Evolutionary conservation across 768 basidiomycete genomes (phyloP), one percentile per base, ranked within the genome.

Genomic region (Leccinum variicolor): DNA sequence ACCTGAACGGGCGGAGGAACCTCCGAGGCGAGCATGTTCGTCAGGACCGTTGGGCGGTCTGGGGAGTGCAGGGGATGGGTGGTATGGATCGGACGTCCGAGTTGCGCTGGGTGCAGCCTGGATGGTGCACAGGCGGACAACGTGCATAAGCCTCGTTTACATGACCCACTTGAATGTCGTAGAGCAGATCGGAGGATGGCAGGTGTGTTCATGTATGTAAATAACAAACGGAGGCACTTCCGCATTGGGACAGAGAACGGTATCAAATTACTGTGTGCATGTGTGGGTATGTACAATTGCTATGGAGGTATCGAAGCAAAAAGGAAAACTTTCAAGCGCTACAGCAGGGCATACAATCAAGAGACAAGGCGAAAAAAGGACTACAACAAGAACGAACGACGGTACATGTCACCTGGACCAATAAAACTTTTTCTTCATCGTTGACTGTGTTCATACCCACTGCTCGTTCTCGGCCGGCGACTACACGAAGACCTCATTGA

Each of bases 1-100:
- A 93, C 86, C 70, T 89, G 86, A 1, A 91, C 86, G 0, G 89
- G 75, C 0, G 85, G 89, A 29, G 86, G 83, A 5, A 76, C 79
- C 43, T 81, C 89, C 57, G 84, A 83, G 10, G 86, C 87, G 26
- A 92, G 82, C 57, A 92, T 83, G 66, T 92, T 93, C 51, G 82
- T 86, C 57, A 92, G 68, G 1, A 62, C 57, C 6, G 73, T 71
- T 21, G 74, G 68, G 54, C 57, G 58, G 56, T 68, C 66, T 1
- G 62, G 57, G 43, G 53, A 43, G 13, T 21, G 53, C 1, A 47
- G 28, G 9, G 61, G 39, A 26, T 46, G 54, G n/a, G 60, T 60
- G 17, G 53, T 58, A 17, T 71, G 68, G 26, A 71, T 46, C 28
- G 21, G 19, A 7, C 63, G 61, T 6, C 11, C 41, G n/a, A 41